Evolutionary conservation across 805 yeast species (phyloP).

Genomic region (Candida patagonica): DNA sequence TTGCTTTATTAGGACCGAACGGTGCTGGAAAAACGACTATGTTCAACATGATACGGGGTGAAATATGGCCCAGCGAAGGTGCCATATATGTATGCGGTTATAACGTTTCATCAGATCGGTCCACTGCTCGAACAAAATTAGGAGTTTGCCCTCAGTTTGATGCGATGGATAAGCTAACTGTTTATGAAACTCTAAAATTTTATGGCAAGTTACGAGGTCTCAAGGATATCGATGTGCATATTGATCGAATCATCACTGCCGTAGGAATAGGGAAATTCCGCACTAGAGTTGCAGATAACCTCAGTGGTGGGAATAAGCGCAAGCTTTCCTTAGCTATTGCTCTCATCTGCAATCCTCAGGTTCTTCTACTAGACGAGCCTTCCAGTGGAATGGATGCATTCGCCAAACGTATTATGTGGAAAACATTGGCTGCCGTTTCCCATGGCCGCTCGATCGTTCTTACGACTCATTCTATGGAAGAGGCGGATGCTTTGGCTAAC

Average conservation of each 20-base stretch:
- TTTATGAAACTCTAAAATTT: conserved; percentile 24
- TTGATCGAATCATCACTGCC: conserved; percentile 25
- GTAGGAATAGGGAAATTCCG: conserved; percentile 28
- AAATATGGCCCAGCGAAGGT: conserved; percentile 23
- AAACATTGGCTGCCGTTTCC: conserved; percentile 25
- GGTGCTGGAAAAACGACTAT: conserved; percentile 32
- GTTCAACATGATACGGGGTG: conserved; percentile 31
- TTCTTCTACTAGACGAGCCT: conserved; percentile 30
- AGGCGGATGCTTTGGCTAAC: conserved; percentile 29
- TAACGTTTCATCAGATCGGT: conserved; percentile 20
- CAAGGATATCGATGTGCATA: conserved; percentile 19
- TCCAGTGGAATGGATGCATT: conserved; percentile 33
- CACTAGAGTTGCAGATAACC: conserved; percentile 24
- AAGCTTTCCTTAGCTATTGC: conserved; percentile 30
- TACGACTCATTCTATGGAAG: conserved; percentile 33
- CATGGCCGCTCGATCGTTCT: conserved; percentile 27
- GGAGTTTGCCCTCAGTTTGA: conserved; percentile 33
- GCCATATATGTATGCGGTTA: conserved; percentile 24
- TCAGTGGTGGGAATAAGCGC: conserved; percentile 31
- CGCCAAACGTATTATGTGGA: conserved; percentile 32
- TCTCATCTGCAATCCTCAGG: conserved; percentile 29
- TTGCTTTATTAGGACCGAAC: conserved; percentile 30
- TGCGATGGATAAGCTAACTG: conserved; percentile 30
- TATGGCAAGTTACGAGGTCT: conserved; percentile 28
- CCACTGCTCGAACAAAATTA: conserved; percentile 25